Evolutionary conservation across 1,284 basidiomycete species (phyloP).

Genomic region (Coniferiporia sulphurascens): DNA sequence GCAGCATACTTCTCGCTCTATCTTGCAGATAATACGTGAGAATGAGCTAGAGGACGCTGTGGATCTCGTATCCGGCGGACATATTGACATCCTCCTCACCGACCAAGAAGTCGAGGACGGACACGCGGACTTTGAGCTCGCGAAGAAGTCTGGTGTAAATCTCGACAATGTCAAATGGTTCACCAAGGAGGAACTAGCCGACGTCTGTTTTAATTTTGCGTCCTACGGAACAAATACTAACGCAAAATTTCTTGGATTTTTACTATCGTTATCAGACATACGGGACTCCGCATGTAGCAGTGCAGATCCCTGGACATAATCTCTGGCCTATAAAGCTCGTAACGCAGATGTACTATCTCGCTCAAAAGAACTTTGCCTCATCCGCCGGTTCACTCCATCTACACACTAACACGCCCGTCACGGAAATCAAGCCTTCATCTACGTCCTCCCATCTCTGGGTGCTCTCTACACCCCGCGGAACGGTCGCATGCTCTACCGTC

Average conservation of each 20-base stretch:
- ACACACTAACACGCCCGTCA: constrained; percentile 69
- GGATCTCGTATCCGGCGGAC: constrained; percentile 60
- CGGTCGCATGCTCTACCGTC: constrained; percentile 51
- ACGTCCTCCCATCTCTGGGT: constrained; percentile 36
- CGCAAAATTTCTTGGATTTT: neutral
- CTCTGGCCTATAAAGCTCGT: constrained; percentile 78
- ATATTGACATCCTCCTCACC: constrained; percentile 48
- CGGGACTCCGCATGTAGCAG: constrained; percentile 49
- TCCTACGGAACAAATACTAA: neutral
- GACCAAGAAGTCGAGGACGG: constrained; percentile 37
- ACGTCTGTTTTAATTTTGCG: constrained; percentile 32
- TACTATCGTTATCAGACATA: constrained; percentile 39
- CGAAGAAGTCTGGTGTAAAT: constrained; percentile 47
- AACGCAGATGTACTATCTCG: constrained; percentile 51
- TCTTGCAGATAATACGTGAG: constrained; percentile 46
- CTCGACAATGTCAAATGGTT: constrained; percentile 45
- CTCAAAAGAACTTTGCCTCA: constrained; percentile 25
- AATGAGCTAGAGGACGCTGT: constrained; percentile 43
- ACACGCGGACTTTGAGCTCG: constrained; percentile 47
- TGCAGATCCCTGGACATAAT: constrained; percentile 52
- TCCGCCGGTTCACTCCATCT: constrained; percentile 41
- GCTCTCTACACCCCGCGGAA: constrained; percentile 56
- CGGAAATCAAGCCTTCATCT: constrained; percentile 30
- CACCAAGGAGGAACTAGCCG: constrained; percentile 40
- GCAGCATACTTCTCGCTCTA: constrained; percentile 43